phyloP scores from a whole-genome alignment of 2,329 filamentous ascomycete species.

The Epichloe scottii region DNA sequence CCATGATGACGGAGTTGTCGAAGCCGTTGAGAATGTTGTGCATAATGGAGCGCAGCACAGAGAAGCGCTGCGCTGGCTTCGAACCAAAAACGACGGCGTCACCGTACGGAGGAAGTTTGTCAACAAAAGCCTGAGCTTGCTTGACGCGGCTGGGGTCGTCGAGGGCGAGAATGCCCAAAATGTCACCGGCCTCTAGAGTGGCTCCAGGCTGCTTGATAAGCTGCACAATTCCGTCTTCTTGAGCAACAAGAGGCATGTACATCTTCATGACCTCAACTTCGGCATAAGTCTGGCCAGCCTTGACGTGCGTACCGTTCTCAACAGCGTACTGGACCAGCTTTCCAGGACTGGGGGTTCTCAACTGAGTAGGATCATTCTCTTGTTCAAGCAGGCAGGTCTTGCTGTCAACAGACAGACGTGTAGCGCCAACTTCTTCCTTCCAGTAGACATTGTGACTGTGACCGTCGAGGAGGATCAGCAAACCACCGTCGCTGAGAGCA shows the following conservation, averaged over 20 bases:
- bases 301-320: slow-evolving; percentile 87
- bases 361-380: slow-evolving; percentile 96
- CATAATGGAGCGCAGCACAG: slow-evolving; percentile 63
- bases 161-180: slow-evolving; percentile 89
- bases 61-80: slow-evolving; percentile 85
- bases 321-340: slow-evolving; percentile 98
- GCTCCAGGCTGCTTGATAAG: slow-evolving; percentile 98
- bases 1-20: slow-evolving; percentile 97
- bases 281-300: slow-evolving; percentile 82
- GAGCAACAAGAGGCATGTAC: slow-evolving; percentile 97
- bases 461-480: slow-evolving; percentile 80
- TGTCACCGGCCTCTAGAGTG: slow-evolving; percentile 95
- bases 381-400: slow-evolving; percentile 97
- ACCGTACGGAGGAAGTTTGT: slow-evolving; percentile 77
- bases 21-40: slow-evolving; percentile 84
- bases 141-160: slow-evolving; percentile 95
- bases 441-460: slow-evolving; percentile 98
- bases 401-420: slow-evolving; percentile 88
- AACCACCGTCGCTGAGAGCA: slow-evolving; percentile 83
- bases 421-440: slow-evolving; percentile 97
- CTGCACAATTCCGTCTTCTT: slow-evolving; percentile 92
- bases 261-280: slow-evolving; percentile 99
- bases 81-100: slow-evolving; percentile 75
- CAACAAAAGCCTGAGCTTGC: slow-evolving; percentile 87
- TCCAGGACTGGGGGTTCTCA: slow-evolving; percentile 85